Evolutionary conservation across 2,329 filamentous ascomycete genomes (phyloP).

Genomic region (Coccinonectria pachysandricola): DNA sequence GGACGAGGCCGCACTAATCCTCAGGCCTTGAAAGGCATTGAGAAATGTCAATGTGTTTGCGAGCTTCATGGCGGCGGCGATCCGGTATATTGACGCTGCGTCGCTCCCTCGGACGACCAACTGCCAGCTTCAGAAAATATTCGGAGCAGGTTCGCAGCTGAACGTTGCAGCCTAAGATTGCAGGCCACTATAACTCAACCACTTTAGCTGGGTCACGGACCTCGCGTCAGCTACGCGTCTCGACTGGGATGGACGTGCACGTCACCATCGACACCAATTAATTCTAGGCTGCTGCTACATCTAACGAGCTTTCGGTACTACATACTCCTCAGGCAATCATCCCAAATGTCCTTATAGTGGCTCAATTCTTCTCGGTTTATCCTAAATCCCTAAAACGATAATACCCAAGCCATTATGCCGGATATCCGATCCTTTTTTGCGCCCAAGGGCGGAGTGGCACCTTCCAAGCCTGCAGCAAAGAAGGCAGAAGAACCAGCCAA

Average conservation of each 20-base stretch:
- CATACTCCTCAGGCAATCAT: constrained; percentile 13
- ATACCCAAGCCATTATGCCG: no score
- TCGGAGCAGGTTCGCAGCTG: constrained; percentile 8
- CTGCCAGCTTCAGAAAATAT: constrained; percentile 26
- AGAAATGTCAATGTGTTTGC: constrained; percentile 33
- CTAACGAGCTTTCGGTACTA: constrained; percentile 11
- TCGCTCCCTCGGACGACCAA: constrained; percentile 11
- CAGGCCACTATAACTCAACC: constrained; percentile 9
- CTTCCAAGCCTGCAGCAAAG: constrained; percentile 37
- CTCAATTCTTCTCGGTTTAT: constrained; percentile 3
- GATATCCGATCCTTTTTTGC: constrained; percentile 92
- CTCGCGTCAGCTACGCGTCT: constrained; percentile 37
- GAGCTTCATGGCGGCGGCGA: constrained; percentile 35
- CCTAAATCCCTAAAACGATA: constrained; percentile 28
- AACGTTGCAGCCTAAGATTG: constrained; percentile 10
- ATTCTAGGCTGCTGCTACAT: constrained; percentile 19
- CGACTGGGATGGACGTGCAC: constrained; percentile 21
- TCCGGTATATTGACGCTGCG: constrained; percentile 13
- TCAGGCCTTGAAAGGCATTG: constrained; percentile 41
- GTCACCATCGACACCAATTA: constrained; percentile 20
- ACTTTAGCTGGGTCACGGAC: constrained; percentile 30
- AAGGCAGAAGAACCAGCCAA: constrained; percentile 35
- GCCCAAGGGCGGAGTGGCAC: constrained; percentile 54
- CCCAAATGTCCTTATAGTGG: constrained; percentile 2
- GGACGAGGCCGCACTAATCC: constrained; percentile 30